Evolutionary conservation across 306 rosid species (phyloP).

Genomic region (Cicer chorassanicum): DNA sequence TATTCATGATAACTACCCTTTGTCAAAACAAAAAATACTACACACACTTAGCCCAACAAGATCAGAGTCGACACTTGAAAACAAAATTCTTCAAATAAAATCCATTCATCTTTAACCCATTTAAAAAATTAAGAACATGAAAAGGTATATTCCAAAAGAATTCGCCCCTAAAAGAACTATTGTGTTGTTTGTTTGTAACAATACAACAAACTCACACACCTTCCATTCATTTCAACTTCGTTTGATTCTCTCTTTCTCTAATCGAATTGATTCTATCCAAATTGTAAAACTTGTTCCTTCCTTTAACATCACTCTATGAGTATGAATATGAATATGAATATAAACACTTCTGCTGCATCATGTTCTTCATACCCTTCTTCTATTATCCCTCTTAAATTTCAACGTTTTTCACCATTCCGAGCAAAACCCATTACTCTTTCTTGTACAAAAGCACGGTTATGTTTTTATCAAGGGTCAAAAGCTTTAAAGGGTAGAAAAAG

Average conservation of each 20-base stretch:
- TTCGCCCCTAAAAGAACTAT: background rate
- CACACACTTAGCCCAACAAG: no score
- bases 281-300: slow-evolving; percentile 16
- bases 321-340: slow-evolving; percentile 44
- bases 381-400: slow-evolving; percentile 35
- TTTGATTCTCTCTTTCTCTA: slow-evolving; percentile 17
- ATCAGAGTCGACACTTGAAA: no score
- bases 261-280: slow-evolving; percentile 30
- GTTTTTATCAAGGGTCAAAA: slow-evolving; percentile 41
- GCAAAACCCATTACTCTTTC: slow-evolving; percentile 53
- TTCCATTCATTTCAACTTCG: background rate
- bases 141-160: no score
- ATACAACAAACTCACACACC: no score
- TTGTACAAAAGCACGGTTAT: slow-evolving; percentile 42
- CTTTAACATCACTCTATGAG: slow-evolving; percentile 11
- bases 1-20: no score
- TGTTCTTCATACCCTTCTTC: slow-evolving; percentile 26
- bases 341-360: slow-evolving; percentile 49
- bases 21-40: no score
- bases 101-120: no score
- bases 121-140: no score
- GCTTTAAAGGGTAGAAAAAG: slow-evolving; percentile 38
- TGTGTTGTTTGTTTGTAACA: background rate
- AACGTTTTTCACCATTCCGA: slow-evolving; percentile 39
- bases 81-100: no score